A percentile compares a stretch with the other conserved stretches of the same genome.
These are phyloP conservation scores for Dactylellina drechsleri DNA, from an alignment of 2,329 filamentous ascomycete species.

Conservation along the genomic window DNA sequence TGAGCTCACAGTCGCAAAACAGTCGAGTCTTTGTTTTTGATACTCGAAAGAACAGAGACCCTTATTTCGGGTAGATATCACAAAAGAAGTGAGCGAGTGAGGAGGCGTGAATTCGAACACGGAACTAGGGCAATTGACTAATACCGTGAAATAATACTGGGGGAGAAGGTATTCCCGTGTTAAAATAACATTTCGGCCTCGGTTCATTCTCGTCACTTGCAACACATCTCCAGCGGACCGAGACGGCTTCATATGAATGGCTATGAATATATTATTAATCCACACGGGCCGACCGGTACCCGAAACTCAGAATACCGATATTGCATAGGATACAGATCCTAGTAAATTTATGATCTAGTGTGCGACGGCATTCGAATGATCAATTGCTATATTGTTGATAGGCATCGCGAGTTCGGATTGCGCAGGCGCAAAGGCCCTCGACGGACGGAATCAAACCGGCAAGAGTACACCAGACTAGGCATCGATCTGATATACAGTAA, in stretches of 20 bases:
- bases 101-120: background rate
- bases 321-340: background rate
- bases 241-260: background rate
- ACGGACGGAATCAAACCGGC: background rate
- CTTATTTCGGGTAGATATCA: constrained; percentile 18
- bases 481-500: constrained; percentile 3
- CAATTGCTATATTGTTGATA: background rate
- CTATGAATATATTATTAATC: constrained; percentile 12
- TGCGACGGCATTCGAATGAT: background rate
- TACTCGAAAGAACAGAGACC: background rate
- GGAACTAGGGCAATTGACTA: no score
- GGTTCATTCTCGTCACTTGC: constrained; percentile 12
- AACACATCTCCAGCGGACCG: constrained; percentile 21
- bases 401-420: constrained; percentile 8
- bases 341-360: background rate
- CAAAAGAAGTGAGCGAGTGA: constrained; percentile 3
- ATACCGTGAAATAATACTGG: background rate
- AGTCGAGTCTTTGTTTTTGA: constrained; percentile 1
- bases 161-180: background rate
- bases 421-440: constrained; percentile 1
- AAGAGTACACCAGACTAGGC: constrained; percentile 7
- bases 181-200: constrained; percentile 20
- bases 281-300: constrained; percentile 3
- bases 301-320: background rate
- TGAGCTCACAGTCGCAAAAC: no score